Conservation (phyloP, 129 eudicot genomes). For the Ambrosia artemisiifolia region DNA sequence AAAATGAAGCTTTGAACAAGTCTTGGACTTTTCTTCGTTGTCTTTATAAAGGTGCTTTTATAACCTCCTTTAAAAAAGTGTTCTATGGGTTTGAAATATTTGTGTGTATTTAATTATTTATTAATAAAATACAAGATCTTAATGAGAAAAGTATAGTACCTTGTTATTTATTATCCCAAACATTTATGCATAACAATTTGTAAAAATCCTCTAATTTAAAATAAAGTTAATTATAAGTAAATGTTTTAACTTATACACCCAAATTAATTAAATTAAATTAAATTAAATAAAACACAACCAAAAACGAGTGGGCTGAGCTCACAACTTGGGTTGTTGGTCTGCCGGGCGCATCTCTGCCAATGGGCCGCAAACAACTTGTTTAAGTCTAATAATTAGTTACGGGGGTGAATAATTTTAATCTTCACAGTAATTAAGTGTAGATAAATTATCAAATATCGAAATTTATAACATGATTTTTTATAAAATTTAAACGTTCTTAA, state of each 20-base stretch:
- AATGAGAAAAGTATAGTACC: background rate
- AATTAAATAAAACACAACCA: background rate
- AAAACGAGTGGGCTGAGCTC: background rate
- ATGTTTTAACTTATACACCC: background rate
- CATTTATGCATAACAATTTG: background rate
- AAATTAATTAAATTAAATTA: background rate
- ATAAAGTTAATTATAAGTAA: background rate
- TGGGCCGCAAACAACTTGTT: background rate
- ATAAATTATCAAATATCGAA: too few species aligned
- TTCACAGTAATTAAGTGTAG: too few species aligned
- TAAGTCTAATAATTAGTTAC: too few species aligned
- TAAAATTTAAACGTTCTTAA: too few species aligned
- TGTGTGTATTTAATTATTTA: background rate
- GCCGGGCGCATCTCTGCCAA: background rate
- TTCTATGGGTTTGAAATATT: background rate
- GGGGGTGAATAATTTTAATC: too few species aligned
- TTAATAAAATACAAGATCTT: background rate
- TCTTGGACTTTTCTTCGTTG: slow-evolving; percentile 5
- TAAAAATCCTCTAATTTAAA: background rate
- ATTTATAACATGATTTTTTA: too few species aligned
- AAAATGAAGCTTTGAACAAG: slow-evolving; percentile 28
- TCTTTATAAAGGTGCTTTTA: slow-evolving; percentile 16
- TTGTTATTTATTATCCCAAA: background rate
- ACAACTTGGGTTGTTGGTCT: background rate
- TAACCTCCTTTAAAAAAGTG: slow-evolving; percentile 5